A percentile compares a stretch with the other conserved stretches of the same genome.
These are phyloP conservation scores for Pogostemon cablin DNA, from an alignment of 257 asterid genomes.

Conservation along the genomic window DNA sequence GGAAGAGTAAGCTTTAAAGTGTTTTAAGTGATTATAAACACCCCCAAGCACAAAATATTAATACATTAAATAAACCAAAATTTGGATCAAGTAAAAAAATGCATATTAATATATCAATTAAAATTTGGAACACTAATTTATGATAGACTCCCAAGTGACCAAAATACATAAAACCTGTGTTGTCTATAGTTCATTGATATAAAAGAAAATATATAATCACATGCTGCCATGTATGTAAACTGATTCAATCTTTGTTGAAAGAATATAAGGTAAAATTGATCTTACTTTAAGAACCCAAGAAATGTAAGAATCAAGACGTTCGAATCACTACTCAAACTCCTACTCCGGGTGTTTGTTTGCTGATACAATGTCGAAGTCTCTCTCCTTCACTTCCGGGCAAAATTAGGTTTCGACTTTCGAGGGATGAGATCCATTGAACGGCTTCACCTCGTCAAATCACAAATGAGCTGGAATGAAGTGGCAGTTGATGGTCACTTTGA, in stretches of 20 bases:
- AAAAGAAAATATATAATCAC: conserved; percentile 38
- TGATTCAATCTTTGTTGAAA: conserved; percentile 33
- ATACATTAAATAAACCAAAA: neutral
- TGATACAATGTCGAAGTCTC: conserved; percentile 46
- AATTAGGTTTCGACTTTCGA: conserved; percentile 36
- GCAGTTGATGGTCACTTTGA: conserved; percentile 33
- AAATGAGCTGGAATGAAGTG: conserved; percentile 30
- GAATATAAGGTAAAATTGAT: conserved; percentile 25
- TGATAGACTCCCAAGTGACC: neutral
- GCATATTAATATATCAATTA: neutral
- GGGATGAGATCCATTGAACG: conserved; percentile 35
- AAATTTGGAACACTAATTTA: neutral
- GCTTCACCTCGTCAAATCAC: conserved; percentile 40
- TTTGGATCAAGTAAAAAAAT: neutral
- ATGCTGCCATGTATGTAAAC: conserved; percentile 30
- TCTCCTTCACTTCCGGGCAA: conserved; percentile 38
- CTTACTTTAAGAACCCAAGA: conserved; percentile 37
- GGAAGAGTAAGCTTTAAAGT: too few relatives aligned
- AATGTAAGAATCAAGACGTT: conserved; percentile 36
- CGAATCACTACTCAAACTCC: conserved; percentile 46
- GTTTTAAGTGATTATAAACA: too few relatives aligned
- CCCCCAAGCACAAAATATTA: too few relatives aligned
- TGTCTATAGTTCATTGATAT: conserved; percentile 41
- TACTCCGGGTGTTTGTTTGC: conserved; percentile 39
- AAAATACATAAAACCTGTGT: conserved; percentile 18